Percentiles rank a stretch among this genome's conserved stretches.
These are phyloP conservation scores for Leucogyrophana mollusca DNA, from an alignment of 768 basidiomycete species.

Conservation along the genomic window DNA sequence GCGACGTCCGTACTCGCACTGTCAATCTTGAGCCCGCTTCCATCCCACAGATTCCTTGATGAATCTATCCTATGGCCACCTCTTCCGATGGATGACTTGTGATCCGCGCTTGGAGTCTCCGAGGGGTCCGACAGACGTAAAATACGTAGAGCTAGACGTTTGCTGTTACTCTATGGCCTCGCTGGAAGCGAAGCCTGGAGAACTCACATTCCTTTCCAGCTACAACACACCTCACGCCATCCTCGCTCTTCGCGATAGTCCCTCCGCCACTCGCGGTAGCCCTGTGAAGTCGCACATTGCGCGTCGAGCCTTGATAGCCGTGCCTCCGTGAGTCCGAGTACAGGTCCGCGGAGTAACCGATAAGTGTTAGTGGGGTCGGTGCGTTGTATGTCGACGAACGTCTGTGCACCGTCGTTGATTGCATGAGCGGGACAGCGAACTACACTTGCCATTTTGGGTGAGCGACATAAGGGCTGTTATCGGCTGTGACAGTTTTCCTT, in stretches of 20 bases:
- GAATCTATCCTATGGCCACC: slow-evolving; percentile 70
- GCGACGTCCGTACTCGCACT: slow-evolving; percentile 76
- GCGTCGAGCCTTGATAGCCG: slow-evolving; percentile 42
- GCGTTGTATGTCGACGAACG: slow-evolving; percentile 25
- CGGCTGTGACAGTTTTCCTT: no score
- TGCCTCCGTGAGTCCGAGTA: slow-evolving; percentile 44
- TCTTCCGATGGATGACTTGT: slow-evolving; percentile 51
- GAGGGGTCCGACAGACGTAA: slow-evolving; percentile 55
- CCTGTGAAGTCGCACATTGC: slow-evolving; percentile 60
- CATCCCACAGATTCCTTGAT: slow-evolving; percentile 77
- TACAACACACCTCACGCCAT: slow-evolving; percentile 65
- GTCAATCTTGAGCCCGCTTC: slow-evolving; percentile 75
- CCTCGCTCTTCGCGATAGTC: slow-evolving; percentile 64
- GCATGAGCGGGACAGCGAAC: no score
- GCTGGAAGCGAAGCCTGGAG: slow-evolving; percentile 8
- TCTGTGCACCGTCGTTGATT: slow-evolving; percentile 17
- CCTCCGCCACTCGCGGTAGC: slow-evolving; percentile 64
- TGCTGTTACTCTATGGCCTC: neutral
- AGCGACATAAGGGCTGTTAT: no score
- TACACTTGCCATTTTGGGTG: no score
- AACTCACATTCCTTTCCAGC: slow-evolving; percentile 76
- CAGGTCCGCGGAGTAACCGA: slow-evolving; percentile 20
- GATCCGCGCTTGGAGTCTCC: slow-evolving; percentile 37
- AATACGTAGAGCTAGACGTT: slow-evolving; percentile 54
- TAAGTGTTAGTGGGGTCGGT: slow-evolving; percentile 2